These are phyloP conservation scores for Pseudoperonospora humuli DNA, from an alignment of 352 stramenopile species.

Conservation along the genomic window DNA sequence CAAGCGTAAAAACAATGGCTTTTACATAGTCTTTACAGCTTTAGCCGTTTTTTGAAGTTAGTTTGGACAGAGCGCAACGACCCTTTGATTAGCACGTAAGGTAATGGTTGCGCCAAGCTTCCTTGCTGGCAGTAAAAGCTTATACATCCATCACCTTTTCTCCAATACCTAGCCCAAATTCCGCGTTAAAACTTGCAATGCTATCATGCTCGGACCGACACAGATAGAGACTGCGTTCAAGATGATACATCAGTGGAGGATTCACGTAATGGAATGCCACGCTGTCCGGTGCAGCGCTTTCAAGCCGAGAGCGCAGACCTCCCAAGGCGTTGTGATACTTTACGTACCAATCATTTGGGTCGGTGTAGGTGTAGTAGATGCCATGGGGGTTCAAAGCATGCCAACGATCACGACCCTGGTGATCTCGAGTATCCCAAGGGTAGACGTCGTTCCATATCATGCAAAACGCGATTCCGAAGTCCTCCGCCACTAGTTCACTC, in stretches of 20 bases:
- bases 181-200: no score
- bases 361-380: conserved; percentile 56
- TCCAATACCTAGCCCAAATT: no score
- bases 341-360: conserved; percentile 63
- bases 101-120: no score
- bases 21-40: no score
- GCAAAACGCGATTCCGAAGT: conserved; percentile 77
- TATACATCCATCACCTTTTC: no score
- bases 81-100: no score
- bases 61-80: no score
- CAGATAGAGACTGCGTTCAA: conserved; percentile 62
- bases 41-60: no score
- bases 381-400: conserved; percentile 62
- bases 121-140: no score
- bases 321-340: conserved; percentile 70
- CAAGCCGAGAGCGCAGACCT: no score
- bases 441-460: conserved; percentile 78
- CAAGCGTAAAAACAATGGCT: no score
- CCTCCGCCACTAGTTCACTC: conserved; percentile 71
- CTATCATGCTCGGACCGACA: no score
- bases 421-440: conserved; percentile 65
- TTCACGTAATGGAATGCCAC: conserved; percentile 76
- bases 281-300: conserved; percentile 52
- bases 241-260: conserved; percentile 67
- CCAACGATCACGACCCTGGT: conserved; percentile 65